Conservation (phyloP, 75 land plant genomes). For the Azolla pinnata region DNA sequence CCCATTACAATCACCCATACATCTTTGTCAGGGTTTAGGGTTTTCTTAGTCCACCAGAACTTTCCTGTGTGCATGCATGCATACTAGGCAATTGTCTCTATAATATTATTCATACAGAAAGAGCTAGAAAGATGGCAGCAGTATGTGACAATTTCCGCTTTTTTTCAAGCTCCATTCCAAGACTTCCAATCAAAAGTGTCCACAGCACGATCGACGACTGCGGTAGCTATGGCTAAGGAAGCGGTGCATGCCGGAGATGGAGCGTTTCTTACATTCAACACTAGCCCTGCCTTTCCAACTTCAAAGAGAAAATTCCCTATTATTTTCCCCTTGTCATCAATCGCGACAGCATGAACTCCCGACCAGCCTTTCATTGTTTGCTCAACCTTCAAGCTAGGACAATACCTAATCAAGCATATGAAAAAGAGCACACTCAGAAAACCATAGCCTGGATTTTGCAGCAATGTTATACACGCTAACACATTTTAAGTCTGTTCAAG, state of each 20-base stretch:
- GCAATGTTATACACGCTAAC: not conserved
- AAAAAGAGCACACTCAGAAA: no score
- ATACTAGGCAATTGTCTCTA: no score
- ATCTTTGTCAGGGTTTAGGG: no score
- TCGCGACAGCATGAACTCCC: conserved; percentile 37
- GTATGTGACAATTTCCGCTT: no score
- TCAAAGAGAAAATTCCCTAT: conserved; percentile 35
- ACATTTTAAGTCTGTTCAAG: no score
- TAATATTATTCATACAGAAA: no score
- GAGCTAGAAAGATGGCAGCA: no score
- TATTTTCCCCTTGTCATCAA: conserved; percentile 27
- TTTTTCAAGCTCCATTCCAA: conserved; percentile 10
- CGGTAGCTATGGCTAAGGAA: conserved; percentile 25
- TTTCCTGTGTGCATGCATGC: no score
- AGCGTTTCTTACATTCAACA: conserved; percentile 34
- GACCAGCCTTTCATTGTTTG: conserved; percentile 29
- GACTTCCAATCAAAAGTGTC: conserved; percentile 23
- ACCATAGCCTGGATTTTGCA: not conserved
- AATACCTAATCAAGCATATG: no score
- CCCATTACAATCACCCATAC: no score
- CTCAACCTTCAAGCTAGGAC: conserved; percentile 23
- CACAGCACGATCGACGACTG: conserved; percentile 25
- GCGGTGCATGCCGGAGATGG: conserved; percentile 39
- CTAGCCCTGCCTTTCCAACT: conserved; percentile 26
- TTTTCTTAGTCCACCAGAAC: no score